These are phyloP conservation scores for Pisolithus tinctorius DNA, from an alignment of 768 basidiomycete species.

Conservation along the genomic window DNA sequence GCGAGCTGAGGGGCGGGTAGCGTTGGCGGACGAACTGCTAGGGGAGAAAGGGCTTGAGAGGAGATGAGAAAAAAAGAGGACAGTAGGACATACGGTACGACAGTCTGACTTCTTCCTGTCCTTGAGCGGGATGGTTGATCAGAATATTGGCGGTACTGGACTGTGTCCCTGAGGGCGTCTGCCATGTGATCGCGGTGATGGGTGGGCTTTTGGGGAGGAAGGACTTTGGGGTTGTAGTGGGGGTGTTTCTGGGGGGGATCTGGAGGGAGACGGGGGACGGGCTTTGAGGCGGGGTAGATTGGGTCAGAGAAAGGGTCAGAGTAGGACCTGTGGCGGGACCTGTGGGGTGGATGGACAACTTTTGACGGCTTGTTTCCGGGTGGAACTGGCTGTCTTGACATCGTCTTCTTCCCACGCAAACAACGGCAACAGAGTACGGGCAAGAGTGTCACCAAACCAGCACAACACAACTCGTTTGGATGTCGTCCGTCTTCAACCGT, in stretches of 20 bases:
- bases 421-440: background rate
- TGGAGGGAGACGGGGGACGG: constrained; percentile 37
- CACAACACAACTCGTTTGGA: too few relatives aligned
- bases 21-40: constrained; percentile 18
- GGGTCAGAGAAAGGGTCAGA: constrained; percentile 52
- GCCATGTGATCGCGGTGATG: constrained; percentile 38
- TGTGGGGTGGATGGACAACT: constrained; percentile 18
- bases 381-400: constrained; percentile 14
- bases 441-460: background rate
- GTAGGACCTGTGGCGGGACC: constrained; percentile 37
- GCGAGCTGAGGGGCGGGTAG: constrained; percentile 17
- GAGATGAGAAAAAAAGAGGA: constrained; percentile 24
- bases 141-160: constrained; percentile 40
- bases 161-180: constrained; percentile 66
- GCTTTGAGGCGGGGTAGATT: constrained; percentile 16
- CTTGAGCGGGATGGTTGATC: constrained; percentile 40
- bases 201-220: constrained; percentile 24
- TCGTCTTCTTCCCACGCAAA: constrained; percentile 23
- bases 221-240: constrained; percentile 16
- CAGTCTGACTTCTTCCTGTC: constrained; percentile 53
- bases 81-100: constrained; percentile 22
- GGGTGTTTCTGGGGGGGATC: constrained; percentile 27
- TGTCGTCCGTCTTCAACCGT: too few relatives aligned
- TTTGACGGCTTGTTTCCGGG: constrained; percentile 24
- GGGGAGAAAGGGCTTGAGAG: background rate